Evolutionary conservation across 768 basidiomycete genomes (phyloP), one percentile per base, ranked within the genome.

Genomic region (Lentinula raphanica): DNA sequence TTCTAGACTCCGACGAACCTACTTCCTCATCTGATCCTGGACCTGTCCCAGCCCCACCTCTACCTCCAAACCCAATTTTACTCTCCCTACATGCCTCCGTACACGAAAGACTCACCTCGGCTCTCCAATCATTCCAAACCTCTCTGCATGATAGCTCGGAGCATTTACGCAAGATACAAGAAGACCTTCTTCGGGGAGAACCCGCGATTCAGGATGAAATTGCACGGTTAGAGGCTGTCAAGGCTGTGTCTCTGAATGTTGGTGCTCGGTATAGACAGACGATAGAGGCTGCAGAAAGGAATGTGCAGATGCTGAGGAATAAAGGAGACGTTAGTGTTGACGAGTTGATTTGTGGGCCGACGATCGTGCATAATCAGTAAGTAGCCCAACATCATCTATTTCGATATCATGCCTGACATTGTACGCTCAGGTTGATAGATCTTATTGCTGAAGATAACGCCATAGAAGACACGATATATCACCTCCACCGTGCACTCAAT

Each of bases 371-470:
- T 68, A 96, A 96, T 73, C 97, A 99, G 97, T 97, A 64, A 67
- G 88, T 78, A 64, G 54, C 59, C 58, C 58, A 65, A 59, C 48
- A 59, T 50, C 25, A 44, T 25, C 27, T 45, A 56, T 40, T 58
- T 55, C 53, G 49, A 23, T 53, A 51, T 62, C 56, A 48, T n/a
- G 45, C 32, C 53, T 50, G 17, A 25, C 38, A 29, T 36, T 27
- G 35, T 5, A 58, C n/a, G n/a, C n/a, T 46, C 48, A 98, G 96
- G 73, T 77, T 99, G 23, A 87, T 98, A 64, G 92, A 98, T 68
- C 80, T 98, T 28, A 88, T 98, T n/a, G 95, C 97, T n/a, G 97
- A 99, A 71, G 97, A 98, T 71, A 94, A 94, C 66, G 94, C 96
- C 1, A 94, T 98, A 68, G 96, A 98, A 73, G 97, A 98, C 70